Evolutionary conservation across 2,329 filamentous ascomycete genomes (phyloP), one percentile per base, ranked within the genome.

Genomic region (Diplocarpon mali): DNA sequence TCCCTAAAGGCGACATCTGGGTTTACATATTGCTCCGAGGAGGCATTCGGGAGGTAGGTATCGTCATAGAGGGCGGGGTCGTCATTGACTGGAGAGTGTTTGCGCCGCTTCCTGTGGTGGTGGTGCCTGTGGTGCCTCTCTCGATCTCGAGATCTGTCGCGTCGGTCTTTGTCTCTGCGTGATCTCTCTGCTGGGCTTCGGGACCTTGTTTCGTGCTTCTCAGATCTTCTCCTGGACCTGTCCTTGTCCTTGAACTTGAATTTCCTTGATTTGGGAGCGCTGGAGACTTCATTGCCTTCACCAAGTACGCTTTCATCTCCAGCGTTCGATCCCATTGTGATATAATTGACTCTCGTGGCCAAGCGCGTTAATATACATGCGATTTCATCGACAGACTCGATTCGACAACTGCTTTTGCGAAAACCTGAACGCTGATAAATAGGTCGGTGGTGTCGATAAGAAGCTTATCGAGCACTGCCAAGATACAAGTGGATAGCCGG

Each of bases 1-100:
- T 94, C 86, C 27, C 86, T 81, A 63, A 98, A 98, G 1, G 90
- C 87, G 0, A 74, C 70, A 34, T 87, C 80, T 0, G 85, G 73
- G 54, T 83, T 76, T 13, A 85, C 68, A 0, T 56, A 60, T 49
- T 58, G 59, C 48, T 44, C 53, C 20, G 63, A 64, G n/a, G 60
- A 59, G 9, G 58, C 42, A 43, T 64, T 64, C 15, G 63, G 61
- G 7, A 64, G 56, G 46, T 65, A 62, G 7, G 62, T 63, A 46
- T 67, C 64, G 49, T 68, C 65, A 55, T 64, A 60, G 38, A 60
- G 48, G 15, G 60, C 48, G 7, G 62, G 62, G 36, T 65, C 60
- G 37, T 66, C 49, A 35, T 24, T 3, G 4, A 53, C 39, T 49
- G 57, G 44, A 5, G 49, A 50, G 12, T 24, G 41, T 48, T 48